Base-by-base conservation (phyloP, 768 basidiomycete species). In the Suillus hirtellus region DNA sequence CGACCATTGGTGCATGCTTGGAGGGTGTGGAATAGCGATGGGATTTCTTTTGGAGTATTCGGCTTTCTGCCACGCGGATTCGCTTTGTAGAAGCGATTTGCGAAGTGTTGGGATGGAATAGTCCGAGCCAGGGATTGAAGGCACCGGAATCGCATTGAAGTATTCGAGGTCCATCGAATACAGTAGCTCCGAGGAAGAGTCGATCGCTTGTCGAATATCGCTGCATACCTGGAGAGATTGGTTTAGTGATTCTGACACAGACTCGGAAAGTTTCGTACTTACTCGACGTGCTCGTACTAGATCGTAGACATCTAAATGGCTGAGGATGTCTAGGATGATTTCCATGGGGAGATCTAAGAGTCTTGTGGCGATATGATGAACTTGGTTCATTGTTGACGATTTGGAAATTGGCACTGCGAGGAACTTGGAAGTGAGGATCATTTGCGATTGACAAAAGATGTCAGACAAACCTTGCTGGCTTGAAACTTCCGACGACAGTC, bases 91-190 rank as follows among this genome's bases (percentile, higher is more conserved):
- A 55, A 55, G 53, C 17, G 37, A 37, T 4, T n/a, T 34, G 11
- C n/a, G 35, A 14, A n/a, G 21, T 21, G n/a, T 24, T 9, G n/a
- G 7, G 14, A 38, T 17, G 24, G 54, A 3, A 24, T 3, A 2
- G 21, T 24, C 54, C 21, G 54, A 24, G 21, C 37, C 54, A 24
- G 21, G 37, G 2, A 9, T 46, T 19, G 21, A 37, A 55, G 35
- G 34, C 35, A n/a, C 31, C 3, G 37, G 54, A 21, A 38, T 21
- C 3, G 37, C 21, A 12, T 38, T 37, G 54, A 38, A 24, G 12
- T 55, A 55, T 55, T 38, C 21, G 21, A 55, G 54, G 37, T 38
- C 54, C 1, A 55, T 55, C 21, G 19, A 21, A 24, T 55, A 55
- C 14, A 55, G 14, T 14, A 55, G 37, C 21, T 38, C 14, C 54